Evolutionary conservation across 306 rosid species (phyloP), one percentile per base, ranked within the genome.

Genomic region (Sphenostylis stenocarpa): DNA sequence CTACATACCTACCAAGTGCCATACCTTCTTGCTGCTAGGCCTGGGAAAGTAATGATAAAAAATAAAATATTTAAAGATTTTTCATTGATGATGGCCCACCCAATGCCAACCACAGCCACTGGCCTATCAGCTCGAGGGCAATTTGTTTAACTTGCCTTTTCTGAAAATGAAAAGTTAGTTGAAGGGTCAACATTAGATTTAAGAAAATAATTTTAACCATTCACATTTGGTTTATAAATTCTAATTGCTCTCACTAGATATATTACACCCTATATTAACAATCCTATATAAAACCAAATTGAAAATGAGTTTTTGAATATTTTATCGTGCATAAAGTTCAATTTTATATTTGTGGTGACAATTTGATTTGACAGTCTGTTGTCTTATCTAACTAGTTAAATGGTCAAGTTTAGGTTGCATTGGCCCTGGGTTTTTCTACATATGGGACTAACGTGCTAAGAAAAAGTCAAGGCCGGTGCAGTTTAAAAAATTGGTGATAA

Each of bases 1-100:
- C 64, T 58, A 4, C 58, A 68, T 68, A 45, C 20, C 69, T 68
- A 33, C 20, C 49, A 55, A 57, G 3, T 77, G 67, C 23, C 49
- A 39, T 38, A 55, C 39, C 58, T 43, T 6, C 21, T 3, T 16
- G 47, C 20, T 58, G 31, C 16, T 7, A 19, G 45, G 29, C 52
- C n/a, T 74, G 45, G 71, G 19, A 19, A 58, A 44, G 19, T 24
- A 60, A 15, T 19, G 31, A 51, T 19, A 49, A 20, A 51, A 49
- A 56, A 39, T 28, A 36, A 39, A 23, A 17, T 14, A 21, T 41
- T n/a, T 17, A 21, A 20, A 7, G 39, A 53, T 38, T 55, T 72
- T 56, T 39, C 31, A 38, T 9, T 43, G 36, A 56, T 24, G 17
- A 13, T 29, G 7, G 10, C 63, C 34, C 36, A 56, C 17, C 36